Evolutionary conservation across 129 eudicot species (phyloP).

Genomic region (Chrysanthemum seticuspe): DNA sequence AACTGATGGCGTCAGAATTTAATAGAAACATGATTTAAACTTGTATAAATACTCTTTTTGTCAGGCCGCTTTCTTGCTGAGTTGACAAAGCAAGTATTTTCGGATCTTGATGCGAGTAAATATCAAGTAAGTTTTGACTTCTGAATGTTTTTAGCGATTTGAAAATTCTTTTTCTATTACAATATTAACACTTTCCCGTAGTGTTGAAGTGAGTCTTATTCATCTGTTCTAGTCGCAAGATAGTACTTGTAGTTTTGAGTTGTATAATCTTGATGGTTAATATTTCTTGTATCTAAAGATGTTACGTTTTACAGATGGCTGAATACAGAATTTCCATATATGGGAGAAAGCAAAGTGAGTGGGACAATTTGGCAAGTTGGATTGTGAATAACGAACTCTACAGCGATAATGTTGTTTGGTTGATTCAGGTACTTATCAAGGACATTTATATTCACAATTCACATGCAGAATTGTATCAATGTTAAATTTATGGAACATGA

Average conservation of each 20-base stretch:
- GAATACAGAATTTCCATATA: slow-evolving; percentile 94
- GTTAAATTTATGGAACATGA: neutral
- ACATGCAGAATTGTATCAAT: neutral
- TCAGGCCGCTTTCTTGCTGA: slow-evolving; percentile 93
- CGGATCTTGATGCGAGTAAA: slow-evolving; percentile 91
- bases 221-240: slow-evolving; percentile 8
- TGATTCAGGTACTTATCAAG: slow-evolving; percentile 71
- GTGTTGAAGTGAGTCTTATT: neutral
- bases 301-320: slow-evolving; percentile 73
- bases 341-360: slow-evolving; percentile 96
- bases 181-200: neutral
- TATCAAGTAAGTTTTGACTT: slow-evolving; percentile 66
- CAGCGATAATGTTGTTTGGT: slow-evolving; percentile 98
- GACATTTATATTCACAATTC: neutral
- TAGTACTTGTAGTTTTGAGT: slow-evolving; percentile 10
- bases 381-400: slow-evolving; percentile 84
- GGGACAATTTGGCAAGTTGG: slow-evolving; percentile 99
- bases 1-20: no score
- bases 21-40: no score
- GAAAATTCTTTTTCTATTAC: neutral
- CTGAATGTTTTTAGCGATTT: neutral
- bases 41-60: no score
- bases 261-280: neutral
- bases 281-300: slow-evolving; percentile 1
- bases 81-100: slow-evolving; percentile 92